Evolutionary conservation across 2,329 filamentous ascomycete genomes (phyloP), one percentile per base, ranked within the genome.

Genomic region (Aureobasidium sp.): DNA sequence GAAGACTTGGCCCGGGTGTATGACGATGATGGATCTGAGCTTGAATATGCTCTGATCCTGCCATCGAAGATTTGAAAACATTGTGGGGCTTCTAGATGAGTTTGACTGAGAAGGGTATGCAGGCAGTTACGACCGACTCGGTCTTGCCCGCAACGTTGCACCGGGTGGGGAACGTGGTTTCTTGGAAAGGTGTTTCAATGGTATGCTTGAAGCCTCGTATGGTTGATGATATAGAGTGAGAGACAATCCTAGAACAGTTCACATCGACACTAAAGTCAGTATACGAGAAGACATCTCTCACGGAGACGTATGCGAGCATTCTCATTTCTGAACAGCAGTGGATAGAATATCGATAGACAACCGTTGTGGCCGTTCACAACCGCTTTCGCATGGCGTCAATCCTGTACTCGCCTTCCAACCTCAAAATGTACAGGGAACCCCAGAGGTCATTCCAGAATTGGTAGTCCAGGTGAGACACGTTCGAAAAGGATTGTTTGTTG

Each of bases 341-440:
- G 44, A 16, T 13, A 47, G 39, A 36, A 59, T 49, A 59, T 59
- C 55, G 55, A 59, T 59, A 59, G 36, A 49, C 55, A 41, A 32
- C 55, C 55, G 55, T 59, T 59, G 11, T 30, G 9, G 8, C 55
- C 55, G 55, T 59, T 59, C 5, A 3, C 34, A 59, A 48, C 55
- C 32, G 44, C 34, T 49, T 21, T 48, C 55, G 29, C 44, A 34
- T 59, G 55, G 44, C 55, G 34, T 59, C 32, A 44, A 59, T 39
- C 14, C 10, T 49, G 4, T 25, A 21, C 21, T 41, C 16, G 14
- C 3, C 54, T n/a, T 11, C 8, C 9, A 5, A 49, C 9, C 34
- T 34, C 21, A 16, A 49, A 41, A 16, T 2, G 44, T 48, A 49
- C 36, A 27, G 32, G 1, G 2, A 9, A 29, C 44, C 36, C 44